phyloP scores from a whole-genome alignment of 148 eudicot species.

The Rhododendron kiyosumense region DNA sequence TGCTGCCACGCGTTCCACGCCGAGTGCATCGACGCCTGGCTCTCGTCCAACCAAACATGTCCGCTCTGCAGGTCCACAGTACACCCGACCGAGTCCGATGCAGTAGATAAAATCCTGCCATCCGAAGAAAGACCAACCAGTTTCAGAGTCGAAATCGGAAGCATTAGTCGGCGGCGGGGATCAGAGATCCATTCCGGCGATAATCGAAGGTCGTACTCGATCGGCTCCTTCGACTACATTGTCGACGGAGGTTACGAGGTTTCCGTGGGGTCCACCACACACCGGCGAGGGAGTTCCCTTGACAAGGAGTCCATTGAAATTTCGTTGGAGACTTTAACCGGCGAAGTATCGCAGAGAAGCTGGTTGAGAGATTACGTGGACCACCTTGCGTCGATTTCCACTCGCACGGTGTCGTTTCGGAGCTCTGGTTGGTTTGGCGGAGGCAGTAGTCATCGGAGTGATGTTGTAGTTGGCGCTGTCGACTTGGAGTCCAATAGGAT shows the following conservation, averaged over 20 bases:
- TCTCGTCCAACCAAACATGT: constrained; percentile 50
- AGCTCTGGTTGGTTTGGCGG: constrained; percentile 69
- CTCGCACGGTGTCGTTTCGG: constrained; percentile 52
- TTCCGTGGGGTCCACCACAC: constrained; percentile 21
- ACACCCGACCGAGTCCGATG: constrained; percentile 36
- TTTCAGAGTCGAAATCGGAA: constrained; percentile 78
- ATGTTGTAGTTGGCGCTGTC: constrained; percentile 20
- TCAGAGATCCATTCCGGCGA: constrained; percentile 27
- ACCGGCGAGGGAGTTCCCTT: constrained; percentile 17
- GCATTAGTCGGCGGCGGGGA: constrained; percentile 39
- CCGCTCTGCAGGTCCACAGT: constrained; percentile 82
- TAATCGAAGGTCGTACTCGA: constrained; percentile 42
- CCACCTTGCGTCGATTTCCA: constrained; percentile 42
- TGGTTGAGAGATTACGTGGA: constrained; percentile 81
- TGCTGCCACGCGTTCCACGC: constrained; percentile 90
- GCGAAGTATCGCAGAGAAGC: constrained; percentile 28
- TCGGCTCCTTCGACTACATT: constrained; percentile 70
- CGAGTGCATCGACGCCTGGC: constrained; percentile 79
- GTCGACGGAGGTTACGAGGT: constrained; percentile 41
- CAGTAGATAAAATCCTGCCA: constrained; percentile 34
- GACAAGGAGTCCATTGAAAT: constrained; percentile 34
- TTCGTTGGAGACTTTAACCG: constrained; percentile 28
- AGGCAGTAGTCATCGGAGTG: constrained; percentile 70
- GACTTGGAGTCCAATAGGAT: constrained; percentile 52
- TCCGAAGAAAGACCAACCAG: constrained; percentile 23